These are phyloP conservation scores for Ulvella scutata DNA, from an alignment of 139 green algal genomes.

Conservation along the genomic window DNA sequence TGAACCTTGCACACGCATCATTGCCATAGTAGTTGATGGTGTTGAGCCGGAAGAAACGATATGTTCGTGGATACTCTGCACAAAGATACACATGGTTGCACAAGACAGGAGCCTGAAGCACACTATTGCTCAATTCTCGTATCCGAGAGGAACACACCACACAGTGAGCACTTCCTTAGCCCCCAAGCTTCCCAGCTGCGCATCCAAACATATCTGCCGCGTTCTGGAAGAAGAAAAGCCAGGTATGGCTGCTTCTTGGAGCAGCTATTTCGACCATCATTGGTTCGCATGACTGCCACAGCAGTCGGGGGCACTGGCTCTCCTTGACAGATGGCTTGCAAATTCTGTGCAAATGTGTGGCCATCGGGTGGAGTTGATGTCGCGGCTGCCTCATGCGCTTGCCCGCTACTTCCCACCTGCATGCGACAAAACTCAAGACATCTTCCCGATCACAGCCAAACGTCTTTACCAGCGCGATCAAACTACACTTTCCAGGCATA, in stretches of 20 bases:
- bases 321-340: neutral
- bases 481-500: too few species aligned
- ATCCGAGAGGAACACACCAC: neutral
- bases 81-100: too few species aligned
- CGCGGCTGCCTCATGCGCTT: neutral
- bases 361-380: too few species aligned
- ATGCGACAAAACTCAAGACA: neutral
- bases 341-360: neutral
- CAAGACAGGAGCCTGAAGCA: too few species aligned
- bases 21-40: conserved; percentile 2
- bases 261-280: neutral
- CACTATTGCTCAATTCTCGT: too few species aligned
- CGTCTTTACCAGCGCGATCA: too few species aligned
- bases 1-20: neutral
- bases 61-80: neutral
- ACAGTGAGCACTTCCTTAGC: neutral
- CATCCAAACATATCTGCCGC: neutral
- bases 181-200: neutral
- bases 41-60: neutral
- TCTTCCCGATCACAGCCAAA: too few species aligned
- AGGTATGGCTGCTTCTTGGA: conserved; percentile 2
- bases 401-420: neutral
- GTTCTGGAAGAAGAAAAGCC: neutral
- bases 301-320: neutral
- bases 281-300: neutral